Conservation (phyloP, 345 rosid genomes). For the Corchorus olitorius region DNA sequence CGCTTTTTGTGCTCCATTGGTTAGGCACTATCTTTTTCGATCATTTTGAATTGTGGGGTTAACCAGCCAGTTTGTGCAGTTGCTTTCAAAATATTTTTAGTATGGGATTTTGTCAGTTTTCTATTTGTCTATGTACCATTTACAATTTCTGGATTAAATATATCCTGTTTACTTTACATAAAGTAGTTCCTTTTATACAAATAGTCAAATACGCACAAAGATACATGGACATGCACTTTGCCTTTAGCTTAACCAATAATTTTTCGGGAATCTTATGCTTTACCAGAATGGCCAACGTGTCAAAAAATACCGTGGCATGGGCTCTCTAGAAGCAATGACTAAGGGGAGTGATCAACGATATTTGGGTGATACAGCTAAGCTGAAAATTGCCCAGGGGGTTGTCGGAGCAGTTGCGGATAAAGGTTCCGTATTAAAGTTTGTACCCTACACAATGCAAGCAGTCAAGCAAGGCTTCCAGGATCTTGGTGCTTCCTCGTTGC, state of each 20-base stretch:
- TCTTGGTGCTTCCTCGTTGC: constrained; percentile 81
- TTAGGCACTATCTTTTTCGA: background rate
- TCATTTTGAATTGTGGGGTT: no score
- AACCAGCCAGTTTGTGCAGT: no score
- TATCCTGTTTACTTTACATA: no score
- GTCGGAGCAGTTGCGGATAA: constrained; percentile 95
- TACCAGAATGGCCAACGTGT: constrained; percentile 59
- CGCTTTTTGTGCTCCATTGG: background rate
- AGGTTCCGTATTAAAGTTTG: constrained; percentile 81
- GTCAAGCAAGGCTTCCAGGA: constrained; percentile 99
- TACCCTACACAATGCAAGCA: constrained; percentile 95
- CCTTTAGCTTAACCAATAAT: background rate
- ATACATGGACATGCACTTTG: background rate
- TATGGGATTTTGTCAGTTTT: background rate
- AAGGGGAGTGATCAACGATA: constrained; percentile 95
- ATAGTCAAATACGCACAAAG: background rate
- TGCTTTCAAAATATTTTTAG: background rate
- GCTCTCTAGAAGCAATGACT: constrained; percentile 96
- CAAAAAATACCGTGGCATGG: constrained; percentile 95
- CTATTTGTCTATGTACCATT: background rate
- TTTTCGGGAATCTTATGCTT: background rate
- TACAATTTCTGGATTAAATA: no score
- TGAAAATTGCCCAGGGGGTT: constrained; percentile 99
- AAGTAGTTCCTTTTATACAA: background rate
- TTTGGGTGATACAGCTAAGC: constrained; percentile 75